Evolutionary conservation across 495 filamentous ascomycete genomes (phyloP).

Genomic region (Lasiosphaeria hispida): DNA sequence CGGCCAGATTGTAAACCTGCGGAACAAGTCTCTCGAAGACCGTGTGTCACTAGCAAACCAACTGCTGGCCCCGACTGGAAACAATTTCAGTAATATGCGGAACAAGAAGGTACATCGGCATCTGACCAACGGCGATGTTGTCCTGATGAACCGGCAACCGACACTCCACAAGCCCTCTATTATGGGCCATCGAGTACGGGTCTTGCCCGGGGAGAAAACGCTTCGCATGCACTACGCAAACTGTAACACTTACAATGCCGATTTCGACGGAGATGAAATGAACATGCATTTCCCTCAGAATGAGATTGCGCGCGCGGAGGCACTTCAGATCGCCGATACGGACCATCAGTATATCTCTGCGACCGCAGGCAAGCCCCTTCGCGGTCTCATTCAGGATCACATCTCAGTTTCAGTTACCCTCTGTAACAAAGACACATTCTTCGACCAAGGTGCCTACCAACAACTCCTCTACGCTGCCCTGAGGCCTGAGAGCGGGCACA

Average conservation of each 20-base stretch:
- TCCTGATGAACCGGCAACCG: conserved; percentile 99
- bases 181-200: conserved; percentile 93
- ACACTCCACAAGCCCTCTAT: conserved; percentile 99
- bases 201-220: conserved; percentile 90
- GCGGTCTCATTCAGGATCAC: conserved; percentile 98
- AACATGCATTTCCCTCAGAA: conserved; percentile 99
- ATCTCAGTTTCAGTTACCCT: conserved; percentile 90
- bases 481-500: conserved; percentile 84
- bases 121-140: conserved; percentile 92
- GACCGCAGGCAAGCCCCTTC: conserved; percentile 88
- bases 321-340: conserved; percentile 87
- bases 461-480: conserved; percentile 87
- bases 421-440: conserved; percentile 90
- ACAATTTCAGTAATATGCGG: conserved; percentile 67
- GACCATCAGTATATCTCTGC: conserved; percentile 96
- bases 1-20: conserved; percentile 84
- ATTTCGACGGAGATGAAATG: conserved; percentile 99
- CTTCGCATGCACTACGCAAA: conserved; percentile 99
- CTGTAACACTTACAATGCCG: conserved; percentile 99
- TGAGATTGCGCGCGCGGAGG: conserved; percentile 88
- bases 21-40: conserved; percentile 81
- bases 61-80: conserved; percentile 81
- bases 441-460: conserved; percentile 83
- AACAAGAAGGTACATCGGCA: conserved; percentile 98
- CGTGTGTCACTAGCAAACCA: conserved; percentile 84